These are phyloP conservation scores for Pichia sp. DNA, from an alignment of 1,139 yeast species.

Conservation along the genomic window DNA sequence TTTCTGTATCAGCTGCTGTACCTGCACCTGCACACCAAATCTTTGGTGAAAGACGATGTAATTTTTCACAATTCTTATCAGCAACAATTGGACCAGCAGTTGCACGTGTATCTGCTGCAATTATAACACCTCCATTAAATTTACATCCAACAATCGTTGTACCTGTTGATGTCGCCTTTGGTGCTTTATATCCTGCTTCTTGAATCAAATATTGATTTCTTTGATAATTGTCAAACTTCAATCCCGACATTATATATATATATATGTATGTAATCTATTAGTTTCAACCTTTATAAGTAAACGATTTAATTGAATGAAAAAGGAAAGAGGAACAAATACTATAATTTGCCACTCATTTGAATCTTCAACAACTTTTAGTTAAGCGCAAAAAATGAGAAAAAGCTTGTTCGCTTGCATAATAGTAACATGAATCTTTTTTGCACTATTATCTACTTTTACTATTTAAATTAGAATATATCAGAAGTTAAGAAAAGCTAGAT, in stretches of 20 bases:
- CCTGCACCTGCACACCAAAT: slow-evolving; percentile 99
- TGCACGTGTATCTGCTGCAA: slow-evolving; percentile 98
- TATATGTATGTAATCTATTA: no score
- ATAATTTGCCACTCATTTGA: slow-evolving; percentile 10
- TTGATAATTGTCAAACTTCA: slow-evolving; percentile 87
- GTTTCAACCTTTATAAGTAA: neutral
- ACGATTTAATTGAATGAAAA: no score
- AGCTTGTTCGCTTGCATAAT: no score
- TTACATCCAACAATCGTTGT: slow-evolving; percentile 97
- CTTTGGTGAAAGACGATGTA: slow-evolving; percentile 84
- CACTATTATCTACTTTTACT: neutral
- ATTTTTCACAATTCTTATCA: slow-evolving; percentile 94
- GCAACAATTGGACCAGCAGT: slow-evolving; percentile 96
- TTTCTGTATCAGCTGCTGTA: slow-evolving; percentile 98
- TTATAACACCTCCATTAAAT: slow-evolving; percentile 87
- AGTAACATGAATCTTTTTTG: neutral
- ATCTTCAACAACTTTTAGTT: neutral
- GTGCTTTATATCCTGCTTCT: slow-evolving; percentile 61
- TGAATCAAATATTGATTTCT: slow-evolving; percentile 71
- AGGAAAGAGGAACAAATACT: neutral
- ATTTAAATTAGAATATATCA: no score
- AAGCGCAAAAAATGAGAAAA: no score
- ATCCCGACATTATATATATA: slow-evolving; percentile 83
- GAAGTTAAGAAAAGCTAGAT: no score
- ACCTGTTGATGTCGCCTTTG: slow-evolving; percentile 94